Conservation (phyloP, 805 yeast genomes). For the Candida palmyrensis region DNA sequence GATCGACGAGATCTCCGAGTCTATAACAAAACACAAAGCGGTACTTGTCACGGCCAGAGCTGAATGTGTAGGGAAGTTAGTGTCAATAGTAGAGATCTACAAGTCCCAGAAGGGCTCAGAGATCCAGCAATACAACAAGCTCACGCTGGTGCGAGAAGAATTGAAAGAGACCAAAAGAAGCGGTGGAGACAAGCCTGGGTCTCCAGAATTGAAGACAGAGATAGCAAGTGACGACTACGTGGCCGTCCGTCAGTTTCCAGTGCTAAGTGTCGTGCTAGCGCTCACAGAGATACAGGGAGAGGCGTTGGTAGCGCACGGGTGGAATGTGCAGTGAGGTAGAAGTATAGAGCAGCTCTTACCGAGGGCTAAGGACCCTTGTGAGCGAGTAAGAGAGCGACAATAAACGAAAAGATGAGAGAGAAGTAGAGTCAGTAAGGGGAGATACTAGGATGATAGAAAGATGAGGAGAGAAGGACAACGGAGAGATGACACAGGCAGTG, state of each 20-base stretch:
- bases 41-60: conserved; percentile 10
- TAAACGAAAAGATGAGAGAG: no score
- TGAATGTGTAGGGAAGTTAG: conserved; percentile 10
- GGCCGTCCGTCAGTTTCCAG: not conserved
- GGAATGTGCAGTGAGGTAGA: no score
- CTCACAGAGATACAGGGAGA: no score
- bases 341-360: no score
- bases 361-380: no score
- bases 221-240: conserved; percentile 1
- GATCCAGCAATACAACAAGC: conserved; percentile 12
- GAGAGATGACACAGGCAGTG: no score
- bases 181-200: not conserved
- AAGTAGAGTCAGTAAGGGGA: no score
- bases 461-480: no score
- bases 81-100: conserved; percentile 13
- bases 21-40: conserved; percentile 2
- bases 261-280: not conserved
- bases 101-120: not conserved
- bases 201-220: not conserved
- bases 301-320: no score
- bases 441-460: no score
- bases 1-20: conserved; percentile 7
- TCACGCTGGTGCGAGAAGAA: conserved; percentile 3
- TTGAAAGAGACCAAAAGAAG: not conserved
- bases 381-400: no score